These are phyloP conservation scores for Cryptococcus sp. DNA, from an alignment of 1,284 basidiomycete species.

Conservation along the genomic window DNA sequence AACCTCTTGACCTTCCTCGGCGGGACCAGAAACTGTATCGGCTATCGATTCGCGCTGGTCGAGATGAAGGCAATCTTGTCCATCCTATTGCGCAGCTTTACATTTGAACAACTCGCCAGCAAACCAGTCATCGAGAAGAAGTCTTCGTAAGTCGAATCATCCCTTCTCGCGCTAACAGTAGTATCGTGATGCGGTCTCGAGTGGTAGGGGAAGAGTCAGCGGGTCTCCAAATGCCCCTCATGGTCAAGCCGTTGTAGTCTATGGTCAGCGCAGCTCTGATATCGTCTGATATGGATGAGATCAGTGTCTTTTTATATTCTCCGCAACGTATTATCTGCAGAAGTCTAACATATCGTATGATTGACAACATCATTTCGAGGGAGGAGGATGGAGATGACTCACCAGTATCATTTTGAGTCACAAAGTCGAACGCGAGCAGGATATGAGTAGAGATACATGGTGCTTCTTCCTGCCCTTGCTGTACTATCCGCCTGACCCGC, in stretches of 20 bases:
- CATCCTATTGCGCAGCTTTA: slow-evolving; percentile 54
- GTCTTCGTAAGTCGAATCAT: slow-evolving; percentile 26
- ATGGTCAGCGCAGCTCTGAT: background rate
- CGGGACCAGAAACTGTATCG: slow-evolving; percentile 64
- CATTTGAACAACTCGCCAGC: slow-evolving; percentile 51
- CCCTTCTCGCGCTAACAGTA: slow-evolving; percentile 6
- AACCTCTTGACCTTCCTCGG: slow-evolving; percentile 62
- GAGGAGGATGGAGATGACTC: background rate
- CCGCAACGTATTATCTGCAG: slow-evolving; percentile 2
- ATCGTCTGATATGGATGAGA: background rate
- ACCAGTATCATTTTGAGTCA: background rate
- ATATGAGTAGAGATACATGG: background rate
- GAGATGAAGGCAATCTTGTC: slow-evolving; percentile 62
- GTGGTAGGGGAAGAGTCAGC: slow-evolving; percentile 37
- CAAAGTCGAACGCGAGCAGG: slow-evolving; percentile 1
- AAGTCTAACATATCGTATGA: slow-evolving; percentile 5
- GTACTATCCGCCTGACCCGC: background rate
- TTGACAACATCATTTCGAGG: background rate
- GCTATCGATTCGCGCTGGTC: slow-evolving; percentile 62
- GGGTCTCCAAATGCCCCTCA: slow-evolving; percentile 43
- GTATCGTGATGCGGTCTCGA: slow-evolving; percentile 44
- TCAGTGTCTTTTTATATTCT: background rate
- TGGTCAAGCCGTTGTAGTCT: slow-evolving; percentile 28
- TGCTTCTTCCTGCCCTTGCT: background rate
- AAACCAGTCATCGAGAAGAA: slow-evolving; percentile 33